Percentiles rank a stretch among this genome's conserved stretches.
phyloP scores from a whole-genome alignment of 2,329 filamentous ascomycete genomes.

The Penicillium sp. region DNA sequence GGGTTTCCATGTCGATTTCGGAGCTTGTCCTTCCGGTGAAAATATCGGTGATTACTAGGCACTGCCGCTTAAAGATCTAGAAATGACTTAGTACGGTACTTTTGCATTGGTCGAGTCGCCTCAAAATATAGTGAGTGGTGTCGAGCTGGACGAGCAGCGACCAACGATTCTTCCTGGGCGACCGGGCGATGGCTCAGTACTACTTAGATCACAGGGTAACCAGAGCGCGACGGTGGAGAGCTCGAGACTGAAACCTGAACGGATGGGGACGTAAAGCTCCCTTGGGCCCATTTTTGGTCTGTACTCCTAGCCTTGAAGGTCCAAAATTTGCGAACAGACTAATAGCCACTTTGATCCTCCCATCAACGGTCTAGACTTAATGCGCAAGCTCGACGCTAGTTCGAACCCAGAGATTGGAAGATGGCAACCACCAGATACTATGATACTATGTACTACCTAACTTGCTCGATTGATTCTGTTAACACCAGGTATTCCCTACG shows the following conservation, averaged over 20 bases:
- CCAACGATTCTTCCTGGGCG: background rate
- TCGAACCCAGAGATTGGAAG: too few relatives aligned
- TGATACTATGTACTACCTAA: too few relatives aligned
- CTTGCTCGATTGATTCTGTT: background rate
- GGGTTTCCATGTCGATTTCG: background rate
- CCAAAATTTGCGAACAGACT: background rate
- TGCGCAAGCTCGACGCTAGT: background rate
- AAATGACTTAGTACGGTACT: background rate
- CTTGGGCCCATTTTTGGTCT: background rate
- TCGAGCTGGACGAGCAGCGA: background rate
- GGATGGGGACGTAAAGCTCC: slow-evolving; percentile 6
- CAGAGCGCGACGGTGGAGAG: slow-evolving; percentile 1
- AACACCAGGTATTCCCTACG: background rate
- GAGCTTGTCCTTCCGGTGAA: background rate
- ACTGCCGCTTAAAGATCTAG: background rate
- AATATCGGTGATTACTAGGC: background rate
- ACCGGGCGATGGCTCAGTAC: background rate
- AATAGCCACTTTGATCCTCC: background rate
- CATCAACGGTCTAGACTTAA: background rate
- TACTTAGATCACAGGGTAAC: background rate
- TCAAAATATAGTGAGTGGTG: background rate
- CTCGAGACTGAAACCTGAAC: slow-evolving; percentile 1
- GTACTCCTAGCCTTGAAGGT: background rate
- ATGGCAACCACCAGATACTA: too few relatives aligned
- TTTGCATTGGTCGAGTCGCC: background rate